A percentile compares a stretch with the other conserved stretches of the same genome.
Evolutionary conservation across 495 filamentous ascomycete genomes (phyloP).

Genomic region (Oleoguttula mirabilis): DNA sequence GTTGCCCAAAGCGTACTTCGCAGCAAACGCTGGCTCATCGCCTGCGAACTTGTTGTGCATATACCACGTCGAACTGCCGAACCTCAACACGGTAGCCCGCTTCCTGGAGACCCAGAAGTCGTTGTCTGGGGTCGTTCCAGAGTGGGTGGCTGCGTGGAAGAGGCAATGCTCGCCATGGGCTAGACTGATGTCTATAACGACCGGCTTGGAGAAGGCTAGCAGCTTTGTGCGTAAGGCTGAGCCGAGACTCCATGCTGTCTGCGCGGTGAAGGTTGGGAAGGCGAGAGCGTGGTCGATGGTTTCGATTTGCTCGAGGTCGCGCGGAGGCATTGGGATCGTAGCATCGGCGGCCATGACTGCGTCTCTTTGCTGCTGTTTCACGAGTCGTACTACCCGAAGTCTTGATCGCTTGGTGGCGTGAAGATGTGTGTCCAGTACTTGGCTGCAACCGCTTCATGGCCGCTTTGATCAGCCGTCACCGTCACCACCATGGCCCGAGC

Average conservation of each 20-base stretch:
- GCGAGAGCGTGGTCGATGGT: slow-evolving; percentile 41
- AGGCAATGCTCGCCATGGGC: slow-evolving; percentile 43
- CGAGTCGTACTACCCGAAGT: no score
- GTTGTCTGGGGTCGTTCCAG: slow-evolving; percentile 47
- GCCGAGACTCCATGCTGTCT: slow-evolving; percentile 56
- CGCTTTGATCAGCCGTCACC: no score
- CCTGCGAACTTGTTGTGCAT: slow-evolving; percentile 48
- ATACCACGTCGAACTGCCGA: slow-evolving; percentile 52
- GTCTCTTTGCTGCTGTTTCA: no score
- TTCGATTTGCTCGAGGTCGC: slow-evolving; percentile 35
- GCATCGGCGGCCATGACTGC: slow-evolving; percentile 10
- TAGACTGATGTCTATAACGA: slow-evolving; percentile 54
- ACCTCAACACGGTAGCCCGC: slow-evolving; percentile 57
- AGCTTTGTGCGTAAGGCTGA: slow-evolving; percentile 50
- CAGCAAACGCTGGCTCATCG: slow-evolving; percentile 46
- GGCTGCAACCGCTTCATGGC: no score
- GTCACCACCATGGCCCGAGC: no score
- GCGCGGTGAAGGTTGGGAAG: slow-evolving; percentile 51
- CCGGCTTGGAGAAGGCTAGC: slow-evolving; percentile 42
- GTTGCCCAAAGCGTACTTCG: slow-evolving; percentile 43
- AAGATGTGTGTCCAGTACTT: no score
- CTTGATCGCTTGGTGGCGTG: no score
- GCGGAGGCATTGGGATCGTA: slow-evolving; percentile 15
- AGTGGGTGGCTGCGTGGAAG: slow-evolving; percentile 46
- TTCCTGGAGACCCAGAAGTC: slow-evolving; percentile 40